Conservation (phyloP, 1,284 basidiomycete genomes). For the Melampsora larici-populina region DNA sequence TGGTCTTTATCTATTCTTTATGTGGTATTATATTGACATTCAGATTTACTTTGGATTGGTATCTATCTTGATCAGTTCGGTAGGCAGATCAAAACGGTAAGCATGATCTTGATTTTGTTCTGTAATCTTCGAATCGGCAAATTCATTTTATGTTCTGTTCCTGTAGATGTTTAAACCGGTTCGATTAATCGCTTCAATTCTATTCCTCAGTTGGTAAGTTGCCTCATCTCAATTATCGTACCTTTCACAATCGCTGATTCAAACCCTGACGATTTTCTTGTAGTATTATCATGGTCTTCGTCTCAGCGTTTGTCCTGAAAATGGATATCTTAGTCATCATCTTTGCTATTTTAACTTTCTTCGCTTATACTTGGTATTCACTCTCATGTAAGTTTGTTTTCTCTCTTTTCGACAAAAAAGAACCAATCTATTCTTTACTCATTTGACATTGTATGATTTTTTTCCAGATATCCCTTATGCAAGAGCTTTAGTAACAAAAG, state of each 20-base stretch:
- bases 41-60: neutral
- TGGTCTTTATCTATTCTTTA: neutral
- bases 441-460: neutral
- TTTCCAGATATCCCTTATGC: constrained; percentile 38
- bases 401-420: neutral
- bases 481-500: constrained; percentile 28
- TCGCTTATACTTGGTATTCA: constrained; percentile 42
- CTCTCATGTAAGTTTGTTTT: constrained; percentile 25
- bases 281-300: constrained; percentile 41
- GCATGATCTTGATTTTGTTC: no score
- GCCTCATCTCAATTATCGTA: constrained; percentile 46
- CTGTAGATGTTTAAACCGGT: constrained; percentile 97
- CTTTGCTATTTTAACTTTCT: constrained; percentile 34
- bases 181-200: constrained; percentile 73
- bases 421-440: neutral
- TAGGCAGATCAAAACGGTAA: constrained; percentile 72
- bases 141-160: no score
- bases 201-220: constrained; percentile 65
- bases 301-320: constrained; percentile 28
- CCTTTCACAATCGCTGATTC: neutral
- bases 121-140: no score
- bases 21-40: neutral
- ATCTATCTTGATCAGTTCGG: constrained; percentile 60
- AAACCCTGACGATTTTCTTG: neutral
- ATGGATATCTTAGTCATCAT: constrained; percentile 33